phyloP scores from a whole-genome alignment of 1,139 yeast genomes.

The Blastobotrys proliferans region DNA sequence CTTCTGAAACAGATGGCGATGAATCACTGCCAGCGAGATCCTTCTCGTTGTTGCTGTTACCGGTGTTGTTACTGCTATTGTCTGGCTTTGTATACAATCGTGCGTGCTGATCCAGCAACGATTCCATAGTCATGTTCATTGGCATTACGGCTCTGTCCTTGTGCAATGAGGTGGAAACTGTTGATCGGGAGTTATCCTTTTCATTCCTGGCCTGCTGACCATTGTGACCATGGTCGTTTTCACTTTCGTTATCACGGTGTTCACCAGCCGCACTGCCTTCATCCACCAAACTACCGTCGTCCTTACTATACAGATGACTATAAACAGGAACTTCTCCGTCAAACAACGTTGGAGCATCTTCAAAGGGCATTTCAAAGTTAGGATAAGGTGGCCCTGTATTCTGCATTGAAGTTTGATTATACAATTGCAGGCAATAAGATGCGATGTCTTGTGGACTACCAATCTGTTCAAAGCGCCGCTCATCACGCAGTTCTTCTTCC shows the following conservation, averaged over 20 bases:
- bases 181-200: neutral
- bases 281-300: neutral
- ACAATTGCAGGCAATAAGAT: slow-evolving; percentile 33
- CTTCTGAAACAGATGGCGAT: no score
- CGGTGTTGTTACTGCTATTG: neutral
- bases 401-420: slow-evolving; percentile 14
- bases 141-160: slow-evolving; percentile 1
- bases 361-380: slow-evolving; percentile 12
- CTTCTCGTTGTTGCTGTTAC: no score
- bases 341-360: slow-evolving; percentile 11
- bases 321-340: slow-evolving; percentile 9
- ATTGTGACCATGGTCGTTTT: neutral
- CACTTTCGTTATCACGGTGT: neutral
- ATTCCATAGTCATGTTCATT: slow-evolving; percentile 1
- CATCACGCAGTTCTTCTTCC: slow-evolving; percentile 42
- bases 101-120: slow-evolving; percentile 11
- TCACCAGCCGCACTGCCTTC: neutral
- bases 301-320: slow-evolving; percentile 6
- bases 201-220: neutral
- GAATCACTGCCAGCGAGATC: neutral
- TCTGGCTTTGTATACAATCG: slow-evolving; percentile 8
- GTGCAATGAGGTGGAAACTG: no score
- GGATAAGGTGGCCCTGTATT: slow-evolving; percentile 12
- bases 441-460: slow-evolving; percentile 36
- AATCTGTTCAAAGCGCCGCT: slow-evolving; percentile 30